Evolutionary conservation across 257 asterid species (phyloP).

Genomic region (Anisodus tanguticus): DNA sequence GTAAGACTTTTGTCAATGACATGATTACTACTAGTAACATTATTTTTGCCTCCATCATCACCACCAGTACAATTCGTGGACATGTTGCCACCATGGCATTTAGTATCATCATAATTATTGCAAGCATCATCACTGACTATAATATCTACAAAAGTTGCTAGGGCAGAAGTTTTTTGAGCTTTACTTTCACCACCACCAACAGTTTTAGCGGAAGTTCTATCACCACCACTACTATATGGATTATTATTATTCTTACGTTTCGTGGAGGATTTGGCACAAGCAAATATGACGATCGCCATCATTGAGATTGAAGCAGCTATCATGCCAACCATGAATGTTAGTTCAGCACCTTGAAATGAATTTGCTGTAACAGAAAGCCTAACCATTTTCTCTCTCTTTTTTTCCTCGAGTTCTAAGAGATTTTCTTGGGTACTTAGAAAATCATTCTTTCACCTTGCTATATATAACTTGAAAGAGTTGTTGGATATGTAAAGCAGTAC

Average conservation of each 20-base stretch:
- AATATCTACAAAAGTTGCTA: neutral
- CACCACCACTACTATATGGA: neutral
- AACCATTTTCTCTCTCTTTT: neutral
- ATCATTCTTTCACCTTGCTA: neutral
- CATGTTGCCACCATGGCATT: neutral
- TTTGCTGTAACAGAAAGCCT: neutral
- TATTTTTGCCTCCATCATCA: neutral
- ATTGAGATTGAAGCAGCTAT: conserved; percentile 21
- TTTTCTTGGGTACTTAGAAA: neutral
- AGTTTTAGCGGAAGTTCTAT: neutral
- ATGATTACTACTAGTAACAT: neutral
- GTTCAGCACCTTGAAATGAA: neutral
- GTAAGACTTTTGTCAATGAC: neutral
- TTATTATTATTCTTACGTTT: neutral
- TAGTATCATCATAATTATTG: neutral
- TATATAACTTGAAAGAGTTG: neutral
- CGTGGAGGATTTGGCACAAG: conserved; percentile 18
- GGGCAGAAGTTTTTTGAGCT: neutral
- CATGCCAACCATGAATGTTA: conserved; percentile 4
- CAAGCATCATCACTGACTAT: neutral
- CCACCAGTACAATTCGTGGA: neutral
- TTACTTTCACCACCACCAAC: neutral
- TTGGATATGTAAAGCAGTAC: no score
- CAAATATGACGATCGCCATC: conserved; percentile 17
- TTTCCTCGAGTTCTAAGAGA: neutral